These are phyloP conservation scores for Amoebophrya sp. DNA, from an alignment of 169 alveolate genomes.

Conservation along the genomic window DNA sequence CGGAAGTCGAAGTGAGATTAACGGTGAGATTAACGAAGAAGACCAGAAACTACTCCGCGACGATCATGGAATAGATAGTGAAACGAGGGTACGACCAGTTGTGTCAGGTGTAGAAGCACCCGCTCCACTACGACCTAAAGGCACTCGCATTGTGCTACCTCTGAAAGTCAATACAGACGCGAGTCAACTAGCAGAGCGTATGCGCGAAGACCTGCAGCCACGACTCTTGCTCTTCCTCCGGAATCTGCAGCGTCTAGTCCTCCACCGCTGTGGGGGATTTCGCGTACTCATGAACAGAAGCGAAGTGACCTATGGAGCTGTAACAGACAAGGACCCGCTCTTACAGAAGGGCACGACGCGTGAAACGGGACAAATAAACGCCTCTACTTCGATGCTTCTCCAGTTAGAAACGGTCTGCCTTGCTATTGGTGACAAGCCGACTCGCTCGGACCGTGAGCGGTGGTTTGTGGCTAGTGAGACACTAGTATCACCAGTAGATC, in stretches of 20 bases:
- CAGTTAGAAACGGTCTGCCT: neutral
- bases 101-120: too few relatives aligned
- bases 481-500: neutral
- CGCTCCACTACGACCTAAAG: too few relatives aligned
- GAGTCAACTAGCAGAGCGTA: neutral
- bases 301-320: neutral
- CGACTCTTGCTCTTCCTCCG: neutral
- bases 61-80: neutral
- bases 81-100: neutral
- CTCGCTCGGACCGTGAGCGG: neutral
- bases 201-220: conserved; percentile 11
- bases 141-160: neutral
- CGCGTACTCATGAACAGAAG: neutral
- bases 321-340: neutral
- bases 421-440: neutral
- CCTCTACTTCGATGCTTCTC: neutral
- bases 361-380: neutral
- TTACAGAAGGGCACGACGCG: neutral
- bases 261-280: neutral
- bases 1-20: neutral
- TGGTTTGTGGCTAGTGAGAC: neutral
- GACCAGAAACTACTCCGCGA: neutral
- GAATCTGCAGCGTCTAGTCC: neutral
- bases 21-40: neutral
- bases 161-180: neutral